Conservation (phyloP, 805 yeast species). For the Isabelozyma gotoi region DNA sequence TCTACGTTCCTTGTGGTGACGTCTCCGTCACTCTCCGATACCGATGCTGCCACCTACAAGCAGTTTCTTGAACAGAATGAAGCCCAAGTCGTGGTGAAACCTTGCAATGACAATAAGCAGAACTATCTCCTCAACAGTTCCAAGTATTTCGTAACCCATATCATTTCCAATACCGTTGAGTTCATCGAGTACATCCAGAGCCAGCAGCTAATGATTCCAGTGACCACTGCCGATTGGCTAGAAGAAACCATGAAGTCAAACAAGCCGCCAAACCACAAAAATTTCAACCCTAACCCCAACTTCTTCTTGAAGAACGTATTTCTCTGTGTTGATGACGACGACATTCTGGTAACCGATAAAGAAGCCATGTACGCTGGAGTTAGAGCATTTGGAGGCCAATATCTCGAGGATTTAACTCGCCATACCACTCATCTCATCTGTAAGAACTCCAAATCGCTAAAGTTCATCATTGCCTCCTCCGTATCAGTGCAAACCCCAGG, state of each 20-base stretch:
- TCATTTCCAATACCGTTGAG: slow-evolving; percentile 51
- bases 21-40: slow-evolving; percentile 12
- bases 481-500: slow-evolving; percentile 16
- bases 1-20: slow-evolving; percentile 18
- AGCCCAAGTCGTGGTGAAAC: neutral
- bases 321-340: slow-evolving; percentile 54
- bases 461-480: slow-evolving; percentile 55
- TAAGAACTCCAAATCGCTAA: slow-evolving; percentile 49
- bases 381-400: slow-evolving; percentile 75
- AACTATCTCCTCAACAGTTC: neutral
- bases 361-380: slow-evolving; percentile 71
- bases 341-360: slow-evolving; percentile 55
- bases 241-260: slow-evolving; percentile 41
- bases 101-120: neutral
- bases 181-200: slow-evolving; percentile 54
- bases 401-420: slow-evolving; percentile 58
- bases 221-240: slow-evolving; percentile 65
- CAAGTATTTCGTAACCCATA: slow-evolving; percentile 35
- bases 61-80: slow-evolving; percentile 8
- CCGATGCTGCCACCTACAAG: slow-evolving; percentile 9
- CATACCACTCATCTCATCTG: slow-evolving; percentile 76
- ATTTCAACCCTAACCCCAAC: slow-evolving; percentile 71
- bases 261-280: slow-evolving; percentile 49
- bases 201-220: slow-evolving; percentile 57
- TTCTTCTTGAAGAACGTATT: slow-evolving; percentile 62